Base-by-base conservation (phyloP, 2,329 filamentous ascomycete genomes). In the Penicillium vulpinum region DNA sequence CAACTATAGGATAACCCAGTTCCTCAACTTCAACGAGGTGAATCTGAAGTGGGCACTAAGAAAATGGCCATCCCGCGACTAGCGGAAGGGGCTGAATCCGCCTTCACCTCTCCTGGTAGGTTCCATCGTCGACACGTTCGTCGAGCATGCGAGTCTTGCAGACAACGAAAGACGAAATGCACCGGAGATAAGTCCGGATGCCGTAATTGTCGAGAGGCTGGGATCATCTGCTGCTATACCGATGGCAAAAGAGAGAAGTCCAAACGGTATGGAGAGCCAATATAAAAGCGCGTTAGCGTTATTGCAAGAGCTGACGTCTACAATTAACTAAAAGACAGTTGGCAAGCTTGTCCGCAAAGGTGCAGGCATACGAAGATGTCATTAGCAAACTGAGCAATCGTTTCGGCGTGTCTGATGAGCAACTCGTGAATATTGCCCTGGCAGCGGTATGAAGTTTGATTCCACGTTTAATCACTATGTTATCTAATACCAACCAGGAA, bases 211-310 rank as follows among this genome's bases (percentile, higher is more conserved):
- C 67, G 71, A 43, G 76, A 78, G 49, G 73, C 73, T 45, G 74
- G 73, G n/a, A 73, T 77, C 24, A 67, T 71, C 35, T 80, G 77
- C 59, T 74, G 71, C 54, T 79, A 79, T 62, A 77, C 75, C 15
- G 76, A 78, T 65, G 76, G 76, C 6, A 80, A 78, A 63, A 66
- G 76, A 62, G 77, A 78, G 57, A 73, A 75, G 51, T 77, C 73
- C 7, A 78, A 76, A 58, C 75, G 75, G 77, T 78, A 49, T 62
- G 66, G 11, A 47, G 10, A 5, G 18, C 38, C 16, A 15, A 16
- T 45, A n/a, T 16, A 51, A 21, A 26, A 9, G 18, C 13, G 15
- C 29, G 13, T 13, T 24, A 41, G 10, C 11, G 2, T 29, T 33
- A 16, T 28, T 18, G 9, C 22, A 44, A 36, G 8, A 24, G 56